Conservation (phyloP, 2,329 filamentous ascomycete species). For the Clonostachys chloroleuca region DNA sequence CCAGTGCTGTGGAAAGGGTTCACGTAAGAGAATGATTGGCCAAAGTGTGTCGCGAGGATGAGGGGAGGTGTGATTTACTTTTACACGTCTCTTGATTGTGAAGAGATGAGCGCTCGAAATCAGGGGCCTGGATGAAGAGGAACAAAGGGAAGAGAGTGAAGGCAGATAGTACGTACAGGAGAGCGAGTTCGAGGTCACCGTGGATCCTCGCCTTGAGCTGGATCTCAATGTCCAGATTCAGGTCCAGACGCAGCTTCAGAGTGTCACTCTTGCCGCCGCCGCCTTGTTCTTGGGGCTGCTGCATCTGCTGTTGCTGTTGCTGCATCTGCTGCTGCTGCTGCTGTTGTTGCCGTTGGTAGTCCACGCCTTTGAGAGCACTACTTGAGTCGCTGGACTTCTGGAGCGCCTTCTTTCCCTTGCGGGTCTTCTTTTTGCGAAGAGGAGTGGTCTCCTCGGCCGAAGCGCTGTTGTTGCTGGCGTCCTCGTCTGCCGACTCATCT, state of each 20-base stretch:
- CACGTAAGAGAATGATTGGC: no score
- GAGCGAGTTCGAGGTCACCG: constrained; percentile 74
- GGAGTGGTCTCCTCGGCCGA: constrained; percentile 2
- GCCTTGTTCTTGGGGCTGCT: constrained; percentile 24
- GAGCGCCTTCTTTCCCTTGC: constrained; percentile 21
- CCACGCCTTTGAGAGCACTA: constrained; percentile 18
- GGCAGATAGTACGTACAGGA: constrained; percentile 43
- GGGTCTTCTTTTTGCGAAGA: constrained; percentile 8
- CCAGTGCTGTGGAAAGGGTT: no score
- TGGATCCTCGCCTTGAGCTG: constrained; percentile 82
- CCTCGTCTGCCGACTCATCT: constrained; percentile 4
- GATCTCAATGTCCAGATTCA: constrained; percentile 81
- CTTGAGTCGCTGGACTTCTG: constrained; percentile 13
- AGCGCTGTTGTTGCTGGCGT: background rate
- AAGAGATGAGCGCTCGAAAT: background rate
- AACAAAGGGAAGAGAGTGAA: constrained; percentile 1
- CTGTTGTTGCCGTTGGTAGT: constrained; percentile 24
- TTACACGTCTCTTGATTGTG: background rate
- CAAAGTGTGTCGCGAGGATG: no score
- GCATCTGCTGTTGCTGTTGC: constrained; percentile 28
- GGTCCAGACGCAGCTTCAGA: constrained; percentile 59
- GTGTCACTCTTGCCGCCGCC: constrained; percentile 55
- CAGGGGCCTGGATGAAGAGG: constrained; percentile 2
- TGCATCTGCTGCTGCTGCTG: constrained; percentile 26
- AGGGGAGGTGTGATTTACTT: no score